These are phyloP conservation scores for Cladosporium colombiae DNA, from an alignment of 2,329 filamentous ascomycete species.

Conservation along the genomic window DNA sequence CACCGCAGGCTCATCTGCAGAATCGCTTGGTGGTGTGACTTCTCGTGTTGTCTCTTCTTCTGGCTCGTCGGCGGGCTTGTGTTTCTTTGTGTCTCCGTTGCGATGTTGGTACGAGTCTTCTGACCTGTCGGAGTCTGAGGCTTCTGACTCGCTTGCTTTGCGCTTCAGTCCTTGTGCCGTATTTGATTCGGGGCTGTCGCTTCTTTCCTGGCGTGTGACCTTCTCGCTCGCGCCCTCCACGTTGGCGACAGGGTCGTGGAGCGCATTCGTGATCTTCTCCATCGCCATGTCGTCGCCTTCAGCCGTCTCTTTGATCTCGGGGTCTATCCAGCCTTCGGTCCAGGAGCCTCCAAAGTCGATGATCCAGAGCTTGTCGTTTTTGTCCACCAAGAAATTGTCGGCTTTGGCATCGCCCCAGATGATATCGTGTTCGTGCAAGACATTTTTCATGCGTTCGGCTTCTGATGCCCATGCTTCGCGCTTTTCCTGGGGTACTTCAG, in stretches of 20 bases:
- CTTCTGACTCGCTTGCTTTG: slow-evolving; percentile 14
- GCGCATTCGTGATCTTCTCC: slow-evolving; percentile 33
- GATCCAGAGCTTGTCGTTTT: slow-evolving; percentile 40
- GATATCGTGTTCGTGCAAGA: slow-evolving; percentile 38
- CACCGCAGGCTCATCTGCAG: not conserved
- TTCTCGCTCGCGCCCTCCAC: slow-evolving; percentile 28
- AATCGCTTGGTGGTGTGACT: not conserved
- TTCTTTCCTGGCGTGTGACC: slow-evolving; percentile 7
- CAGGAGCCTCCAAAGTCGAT: slow-evolving; percentile 44
- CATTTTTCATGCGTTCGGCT: slow-evolving; percentile 29
- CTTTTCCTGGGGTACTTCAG: slow-evolving; percentile 32
- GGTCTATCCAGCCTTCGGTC: slow-evolving; percentile 42
- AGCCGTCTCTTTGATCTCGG: slow-evolving; percentile 37
- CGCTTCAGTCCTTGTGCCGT: slow-evolving; percentile 19
- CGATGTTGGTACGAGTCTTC: slow-evolving; percentile 8
- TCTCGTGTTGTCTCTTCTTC: slow-evolving; percentile 20
- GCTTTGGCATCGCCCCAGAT: slow-evolving; percentile 45
- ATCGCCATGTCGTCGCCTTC: slow-evolving; percentile 39
- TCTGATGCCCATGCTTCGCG: slow-evolving; percentile 36
- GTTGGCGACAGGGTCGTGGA: slow-evolving; percentile 33
- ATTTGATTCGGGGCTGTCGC: not conserved
- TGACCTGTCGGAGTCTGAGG: not conserved
- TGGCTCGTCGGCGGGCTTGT: slow-evolving; percentile 23
- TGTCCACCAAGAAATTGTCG: slow-evolving; percentile 44
- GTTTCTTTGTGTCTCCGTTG: slow-evolving; percentile 11